Conservation (phyloP, 2,329 filamentous ascomycete genomes). For the Colletotrichum brevisporum region DNA sequence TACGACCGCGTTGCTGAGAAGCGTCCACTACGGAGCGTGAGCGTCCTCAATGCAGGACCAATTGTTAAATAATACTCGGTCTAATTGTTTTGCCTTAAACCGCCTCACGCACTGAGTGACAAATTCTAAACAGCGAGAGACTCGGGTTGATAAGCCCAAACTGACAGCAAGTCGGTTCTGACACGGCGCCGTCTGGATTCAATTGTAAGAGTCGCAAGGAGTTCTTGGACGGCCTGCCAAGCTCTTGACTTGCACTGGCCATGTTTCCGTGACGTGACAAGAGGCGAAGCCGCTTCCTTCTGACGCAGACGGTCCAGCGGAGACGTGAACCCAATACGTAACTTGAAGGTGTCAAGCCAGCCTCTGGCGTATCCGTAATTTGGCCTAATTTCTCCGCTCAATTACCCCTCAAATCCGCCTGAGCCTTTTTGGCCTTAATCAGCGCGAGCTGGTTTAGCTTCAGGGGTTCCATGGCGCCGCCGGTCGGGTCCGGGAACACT, state of each 20-base stretch:
- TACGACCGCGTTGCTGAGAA: conserved; percentile 30
- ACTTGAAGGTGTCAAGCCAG: not conserved
- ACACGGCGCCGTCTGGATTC: too few species aligned
- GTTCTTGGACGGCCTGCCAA: too few species aligned
- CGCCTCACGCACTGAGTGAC: too few species aligned
- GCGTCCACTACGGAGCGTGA: not conserved
- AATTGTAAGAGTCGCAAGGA: too few species aligned
- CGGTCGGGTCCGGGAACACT: not conserved
- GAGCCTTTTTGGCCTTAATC: not conserved
- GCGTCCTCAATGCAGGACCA: fast-evolving
- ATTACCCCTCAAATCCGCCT: not conserved
- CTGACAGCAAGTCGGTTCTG: too few species aligned
- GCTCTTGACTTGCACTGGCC: too few species aligned
- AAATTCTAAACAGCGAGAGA: too few species aligned
- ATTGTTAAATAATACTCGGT: not conserved
- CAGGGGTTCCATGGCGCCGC: not conserved
- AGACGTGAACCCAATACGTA: not conserved
- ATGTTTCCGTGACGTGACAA: not conserved
- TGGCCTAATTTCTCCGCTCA: not conserved
- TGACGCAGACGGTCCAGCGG: too few species aligned
- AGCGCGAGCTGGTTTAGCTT: not conserved
- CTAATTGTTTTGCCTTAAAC: too few species aligned
- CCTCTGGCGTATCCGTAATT: not conserved
- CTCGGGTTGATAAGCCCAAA: too few species aligned
- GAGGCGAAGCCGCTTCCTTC: not conserved